phyloP scores from a whole-genome alignment of 2,329 filamentous ascomycete species.

The Xylaria polymorpha region DNA sequence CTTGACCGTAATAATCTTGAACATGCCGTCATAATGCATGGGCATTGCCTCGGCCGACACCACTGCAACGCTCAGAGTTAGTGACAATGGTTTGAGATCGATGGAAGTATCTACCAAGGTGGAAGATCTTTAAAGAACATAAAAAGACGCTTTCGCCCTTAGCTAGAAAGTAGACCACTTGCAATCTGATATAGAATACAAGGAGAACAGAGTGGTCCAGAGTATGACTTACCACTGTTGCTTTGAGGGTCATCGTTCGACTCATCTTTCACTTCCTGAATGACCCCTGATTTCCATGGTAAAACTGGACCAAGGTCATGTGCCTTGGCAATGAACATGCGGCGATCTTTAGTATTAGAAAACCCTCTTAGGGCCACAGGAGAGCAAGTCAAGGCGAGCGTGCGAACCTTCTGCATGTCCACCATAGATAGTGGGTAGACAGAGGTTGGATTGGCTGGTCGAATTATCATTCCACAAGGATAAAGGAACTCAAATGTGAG shows the following conservation, averaged over 20 bases:
- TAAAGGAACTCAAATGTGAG: constrained; percentile 60
- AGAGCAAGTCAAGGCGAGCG: constrained; percentile 60
- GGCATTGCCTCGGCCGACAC: constrained; percentile 20
- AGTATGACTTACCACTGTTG: constrained; percentile 8
- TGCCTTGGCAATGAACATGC: constrained; percentile 12
- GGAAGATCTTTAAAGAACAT: background rate
- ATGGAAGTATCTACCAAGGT: background rate
- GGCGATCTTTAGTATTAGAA: constrained; percentile 12
- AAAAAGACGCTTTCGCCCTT: background rate
- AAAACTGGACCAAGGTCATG: constrained; percentile 3
- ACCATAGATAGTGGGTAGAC: constrained; percentile 55
- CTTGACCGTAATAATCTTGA: constrained; percentile 1
- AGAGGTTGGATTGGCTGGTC: constrained; percentile 49
- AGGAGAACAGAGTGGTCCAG: background rate
- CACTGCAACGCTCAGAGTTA: constrained; percentile 1
- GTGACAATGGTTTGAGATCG: background rate
- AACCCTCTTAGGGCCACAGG: constrained; percentile 66
- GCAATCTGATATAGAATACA: background rate
- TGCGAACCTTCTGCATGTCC: constrained; percentile 58
- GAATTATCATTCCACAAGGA: constrained; percentile 56
- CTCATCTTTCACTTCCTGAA: constrained; percentile 14
- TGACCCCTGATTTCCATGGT: constrained; percentile 3
- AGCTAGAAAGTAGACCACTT: too few species aligned
- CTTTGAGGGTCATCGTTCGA: constrained; percentile 3
- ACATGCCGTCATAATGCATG: constrained; percentile 15